These are phyloP conservation scores for Nemania diffusa DNA, from an alignment of 2,329 filamentous ascomycete species.

Conservation along the genomic window DNA sequence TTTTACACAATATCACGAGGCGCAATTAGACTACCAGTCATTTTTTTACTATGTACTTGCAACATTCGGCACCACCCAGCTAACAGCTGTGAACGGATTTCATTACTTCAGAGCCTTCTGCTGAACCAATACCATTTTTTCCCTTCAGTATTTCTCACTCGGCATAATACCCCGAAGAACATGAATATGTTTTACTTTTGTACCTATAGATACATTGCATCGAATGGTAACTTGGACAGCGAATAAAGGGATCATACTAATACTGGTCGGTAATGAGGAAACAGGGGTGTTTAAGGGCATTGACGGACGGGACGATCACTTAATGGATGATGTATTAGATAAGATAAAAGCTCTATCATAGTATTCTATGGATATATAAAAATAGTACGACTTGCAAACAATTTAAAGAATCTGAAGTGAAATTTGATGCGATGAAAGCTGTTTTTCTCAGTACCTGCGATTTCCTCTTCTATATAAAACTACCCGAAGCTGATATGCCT, in stretches of 20 bases:
- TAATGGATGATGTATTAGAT: constrained; percentile 36
- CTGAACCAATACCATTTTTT: neutral
- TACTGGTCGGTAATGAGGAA: constrained; percentile 27
- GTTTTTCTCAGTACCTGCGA: neutral
- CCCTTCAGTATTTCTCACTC: neutral
- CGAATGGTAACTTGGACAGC: constrained; percentile 20
- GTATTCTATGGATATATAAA: neutral
- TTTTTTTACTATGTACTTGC: constrained; percentile 21
- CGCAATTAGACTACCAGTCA: neutral
- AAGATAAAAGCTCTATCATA: constrained; percentile 17
- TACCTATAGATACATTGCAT: constrained; percentile 29
- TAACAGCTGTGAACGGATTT: neutral
- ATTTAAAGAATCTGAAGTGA: constrained; percentile 2
- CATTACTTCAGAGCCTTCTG: neutral
- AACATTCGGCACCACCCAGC: neutral
- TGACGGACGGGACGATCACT: constrained; percentile 27
- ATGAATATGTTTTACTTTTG: constrained; percentile 14
- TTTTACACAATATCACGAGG: constrained; percentile 3
- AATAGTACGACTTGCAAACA: neutral
- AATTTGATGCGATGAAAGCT: neutral
- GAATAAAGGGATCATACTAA: constrained; percentile 25
- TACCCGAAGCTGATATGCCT: neutral
- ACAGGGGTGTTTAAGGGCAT: constrained; percentile 21
- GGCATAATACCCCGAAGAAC: constrained; percentile 17
- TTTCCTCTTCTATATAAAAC: no score